Percentiles rank a stretch among this genome's conserved stretches.
Evolutionary conservation across 306 rosid genomes (phyloP).

Genomic region (Castanopsis chinensis): DNA sequence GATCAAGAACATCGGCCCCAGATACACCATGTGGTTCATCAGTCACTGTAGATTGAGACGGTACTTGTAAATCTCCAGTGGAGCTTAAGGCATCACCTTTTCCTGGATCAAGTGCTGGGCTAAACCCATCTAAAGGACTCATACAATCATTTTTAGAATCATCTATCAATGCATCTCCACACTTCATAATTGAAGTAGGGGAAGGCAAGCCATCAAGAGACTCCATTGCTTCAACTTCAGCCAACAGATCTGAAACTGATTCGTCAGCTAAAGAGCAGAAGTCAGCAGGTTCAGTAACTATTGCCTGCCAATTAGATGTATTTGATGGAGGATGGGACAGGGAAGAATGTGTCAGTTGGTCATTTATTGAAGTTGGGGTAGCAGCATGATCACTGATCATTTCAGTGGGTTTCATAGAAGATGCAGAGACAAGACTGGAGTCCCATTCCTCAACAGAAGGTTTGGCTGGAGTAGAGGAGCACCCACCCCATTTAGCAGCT

Average conservation of each 20-base stretch:
- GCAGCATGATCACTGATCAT: constrained; percentile 32
- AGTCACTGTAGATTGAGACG: constrained; percentile 39
- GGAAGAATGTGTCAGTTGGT: constrained; percentile 40
- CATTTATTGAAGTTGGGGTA: constrained; percentile 43
- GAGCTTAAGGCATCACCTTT: constrained; percentile 86
- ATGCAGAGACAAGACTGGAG: constrained; percentile 48
- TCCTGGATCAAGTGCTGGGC: constrained; percentile 73
- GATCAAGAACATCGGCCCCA: constrained; percentile 45
- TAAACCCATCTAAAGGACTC: constrained; percentile 59
- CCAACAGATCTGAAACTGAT: constrained; percentile 94
- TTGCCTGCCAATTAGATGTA: constrained; percentile 68
- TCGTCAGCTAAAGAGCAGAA: constrained; percentile 65
- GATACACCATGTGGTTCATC: constrained; percentile 40
- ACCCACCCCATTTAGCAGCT: constrained; percentile 45
- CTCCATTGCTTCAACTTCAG: constrained; percentile 99
- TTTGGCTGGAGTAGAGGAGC: constrained; percentile 41
- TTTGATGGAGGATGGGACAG: constrained; percentile 57
- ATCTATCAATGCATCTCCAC: constrained; percentile 56
- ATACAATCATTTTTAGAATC: constrained; percentile 72
- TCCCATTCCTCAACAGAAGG: constrained; percentile 58
- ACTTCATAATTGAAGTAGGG: constrained; percentile 62
- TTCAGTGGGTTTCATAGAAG: constrained; percentile 47
- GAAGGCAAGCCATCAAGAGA: constrained; percentile 78
- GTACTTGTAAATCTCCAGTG: constrained; percentile 56
- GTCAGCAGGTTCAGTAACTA: constrained; percentile 62